Percentiles rank a stretch among this genome's conserved stretches.
These are phyloP conservation scores for Venustampulla echinocandica DNA, from an alignment of 495 filamentous ascomycete genomes.

Conservation along the genomic window DNA sequence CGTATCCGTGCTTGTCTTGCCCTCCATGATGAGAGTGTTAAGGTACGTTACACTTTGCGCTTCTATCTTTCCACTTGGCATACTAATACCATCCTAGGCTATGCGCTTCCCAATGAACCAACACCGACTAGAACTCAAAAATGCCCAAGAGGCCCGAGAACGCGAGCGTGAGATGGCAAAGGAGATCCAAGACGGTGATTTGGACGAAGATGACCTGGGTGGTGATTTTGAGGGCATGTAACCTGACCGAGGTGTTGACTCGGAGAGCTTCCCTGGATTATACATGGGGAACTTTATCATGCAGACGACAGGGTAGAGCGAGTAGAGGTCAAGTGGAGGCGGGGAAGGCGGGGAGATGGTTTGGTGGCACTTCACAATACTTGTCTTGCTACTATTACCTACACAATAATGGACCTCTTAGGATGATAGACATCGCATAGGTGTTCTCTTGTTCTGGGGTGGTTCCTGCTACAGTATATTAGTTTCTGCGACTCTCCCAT, in stretches of 20 bases:
- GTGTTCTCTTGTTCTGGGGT: too few relatives aligned
- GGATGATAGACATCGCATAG: slow-evolving; percentile 6
- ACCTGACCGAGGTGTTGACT: too few relatives aligned
- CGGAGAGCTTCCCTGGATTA: too few relatives aligned
- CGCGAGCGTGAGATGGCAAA: slow-evolving; percentile 94
- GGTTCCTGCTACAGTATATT: too few relatives aligned
- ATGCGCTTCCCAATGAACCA: slow-evolving; percentile 99
- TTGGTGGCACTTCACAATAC: slow-evolving; percentile 24
- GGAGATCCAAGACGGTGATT: slow-evolving; percentile 96
- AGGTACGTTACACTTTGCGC: slow-evolving; percentile 49
- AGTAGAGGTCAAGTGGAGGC: too few relatives aligned
- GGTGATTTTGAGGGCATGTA: slow-evolving; percentile 97
- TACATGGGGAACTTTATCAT: too few relatives aligned
- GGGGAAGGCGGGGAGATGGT: slow-evolving; percentile 5
- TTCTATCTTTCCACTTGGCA: neutral
- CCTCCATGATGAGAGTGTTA: slow-evolving; percentile 94
- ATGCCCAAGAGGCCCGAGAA: slow-evolving; percentile 93
- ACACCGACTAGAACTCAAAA: slow-evolving; percentile 94
- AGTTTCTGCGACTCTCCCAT: slow-evolving; percentile 12
- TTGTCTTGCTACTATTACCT: slow-evolving; percentile 25
- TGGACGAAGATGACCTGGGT: slow-evolving; percentile 94
- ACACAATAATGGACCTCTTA: slow-evolving; percentile 9
- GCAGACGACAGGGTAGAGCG: too few relatives aligned
- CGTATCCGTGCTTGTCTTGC: slow-evolving; percentile 84
- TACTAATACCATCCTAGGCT: slow-evolving; percentile 43